Evolutionary conservation across 371 early-diverging fungal species (phyloP).

Genomic region (Apophysomyces variabilis): DNA sequence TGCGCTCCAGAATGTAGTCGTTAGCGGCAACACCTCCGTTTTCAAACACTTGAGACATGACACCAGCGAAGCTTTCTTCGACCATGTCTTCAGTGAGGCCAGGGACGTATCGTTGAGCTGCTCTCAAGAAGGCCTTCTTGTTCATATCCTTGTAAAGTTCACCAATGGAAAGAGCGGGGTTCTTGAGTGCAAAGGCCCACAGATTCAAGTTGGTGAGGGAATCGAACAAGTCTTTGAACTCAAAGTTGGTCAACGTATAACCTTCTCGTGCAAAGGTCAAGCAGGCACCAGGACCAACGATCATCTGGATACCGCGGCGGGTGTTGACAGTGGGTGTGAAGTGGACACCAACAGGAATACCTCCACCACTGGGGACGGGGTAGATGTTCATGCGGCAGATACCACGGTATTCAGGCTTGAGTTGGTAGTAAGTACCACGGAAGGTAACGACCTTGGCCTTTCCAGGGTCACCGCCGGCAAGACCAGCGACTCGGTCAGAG

Average conservation of each 20-base stretch:
- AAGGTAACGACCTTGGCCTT: constrained; percentile 52
- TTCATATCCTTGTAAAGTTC: constrained; percentile 57
- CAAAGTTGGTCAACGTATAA: constrained; percentile 34
- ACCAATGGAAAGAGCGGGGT: constrained; percentile 46
- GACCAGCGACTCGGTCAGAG: constrained; percentile 52
- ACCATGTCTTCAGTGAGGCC: constrained; percentile 55
- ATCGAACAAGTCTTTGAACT: constrained; percentile 37
- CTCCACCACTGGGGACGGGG: constrained; percentile 56
- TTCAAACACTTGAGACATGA: constrained; percentile 57
- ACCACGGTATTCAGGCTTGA: constrained; percentile 54
- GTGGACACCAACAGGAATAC: constrained; percentile 57
- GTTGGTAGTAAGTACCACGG: constrained; percentile 55
- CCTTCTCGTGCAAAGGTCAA: constrained; percentile 56
- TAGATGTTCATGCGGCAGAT: constrained; percentile 57
- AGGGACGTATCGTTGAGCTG: constrained; percentile 54
- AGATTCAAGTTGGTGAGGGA: constrained; percentile 46
- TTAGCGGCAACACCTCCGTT: constrained; percentile 53
- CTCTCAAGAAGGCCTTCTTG: constrained; percentile 51
- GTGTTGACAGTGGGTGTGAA: constrained; percentile 53
- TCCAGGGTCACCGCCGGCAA: constrained; percentile 49
- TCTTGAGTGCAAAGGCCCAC: constrained; percentile 53
- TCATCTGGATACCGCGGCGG: constrained; percentile 54
- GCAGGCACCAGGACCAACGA: constrained; percentile 57
- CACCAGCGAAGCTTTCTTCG: constrained; percentile 55
- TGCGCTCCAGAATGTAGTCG: constrained; percentile 52